A percentile compares a stretch with the other conserved stretches of the same genome.
Evolutionary conservation across 768 basidiomycete genomes (phyloP).

Genomic region (Boletellus sp.): DNA sequence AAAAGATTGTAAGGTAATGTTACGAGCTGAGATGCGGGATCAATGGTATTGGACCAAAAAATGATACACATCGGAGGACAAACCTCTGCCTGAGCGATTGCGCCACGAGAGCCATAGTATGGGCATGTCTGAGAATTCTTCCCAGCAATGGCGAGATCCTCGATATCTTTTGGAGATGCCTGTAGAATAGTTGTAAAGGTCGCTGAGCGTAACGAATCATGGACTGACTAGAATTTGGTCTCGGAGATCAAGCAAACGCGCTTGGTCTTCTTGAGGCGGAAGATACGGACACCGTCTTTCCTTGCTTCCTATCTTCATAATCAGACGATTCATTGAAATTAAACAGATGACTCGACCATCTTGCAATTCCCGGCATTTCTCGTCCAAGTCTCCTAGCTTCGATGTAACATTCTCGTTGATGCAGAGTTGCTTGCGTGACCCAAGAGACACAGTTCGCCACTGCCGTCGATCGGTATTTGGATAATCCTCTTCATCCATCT

Average conservation of each 20-base stretch:
- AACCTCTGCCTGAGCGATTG: slow-evolving; percentile 90
- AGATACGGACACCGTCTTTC: slow-evolving; percentile 73
- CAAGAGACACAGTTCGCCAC: slow-evolving; percentile 76
- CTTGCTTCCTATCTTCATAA: slow-evolving; percentile 46
- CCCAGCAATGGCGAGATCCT: slow-evolving; percentile 80
- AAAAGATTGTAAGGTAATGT: slow-evolving; percentile 92
- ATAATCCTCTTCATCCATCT: slow-evolving; percentile 20
- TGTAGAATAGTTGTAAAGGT: slow-evolving; percentile 26
- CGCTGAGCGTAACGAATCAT: not conserved
- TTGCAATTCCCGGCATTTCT: slow-evolving; percentile 79
- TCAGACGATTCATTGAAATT: slow-evolving; percentile 1
- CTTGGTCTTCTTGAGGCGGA: slow-evolving; percentile 66
- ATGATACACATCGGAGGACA: slow-evolving; percentile 4
- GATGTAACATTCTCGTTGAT: slow-evolving; percentile 77
- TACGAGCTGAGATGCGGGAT: slow-evolving; percentile 55
- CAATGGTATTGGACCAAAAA: not conserved
- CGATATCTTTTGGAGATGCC: slow-evolving; percentile 92
- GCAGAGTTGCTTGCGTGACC: slow-evolving; percentile 88
- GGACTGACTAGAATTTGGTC: slow-evolving; percentile 74
- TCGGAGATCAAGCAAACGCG: slow-evolving; percentile 71
- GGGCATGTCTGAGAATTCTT: slow-evolving; percentile 72
- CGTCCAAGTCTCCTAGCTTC: slow-evolving; percentile 71
- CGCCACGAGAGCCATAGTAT: slow-evolving; percentile 87
- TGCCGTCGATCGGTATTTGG: slow-evolving; percentile 25
- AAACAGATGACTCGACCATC: slow-evolving; percentile 42